Evolutionary conservation across 208 protist species (phyloP), one percentile per base, ranked within the genome.

Genomic region (Wallacemonas sp.): DNA sequence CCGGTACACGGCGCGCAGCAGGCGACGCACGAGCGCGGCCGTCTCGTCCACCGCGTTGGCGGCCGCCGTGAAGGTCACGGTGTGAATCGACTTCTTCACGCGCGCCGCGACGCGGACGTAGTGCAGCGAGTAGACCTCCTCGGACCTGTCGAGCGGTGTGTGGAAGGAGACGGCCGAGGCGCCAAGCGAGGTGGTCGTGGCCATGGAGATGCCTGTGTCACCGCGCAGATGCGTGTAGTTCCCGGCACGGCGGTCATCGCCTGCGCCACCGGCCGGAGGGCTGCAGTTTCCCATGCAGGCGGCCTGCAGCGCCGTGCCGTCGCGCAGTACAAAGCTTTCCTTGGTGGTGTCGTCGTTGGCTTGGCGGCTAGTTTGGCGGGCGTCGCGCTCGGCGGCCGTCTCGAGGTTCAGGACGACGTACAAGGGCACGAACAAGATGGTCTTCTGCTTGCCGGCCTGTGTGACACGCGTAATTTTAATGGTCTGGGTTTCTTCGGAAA

Each of bases 391-490:
- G 25, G 82, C 76, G 0, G 63, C 57, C 8, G 74, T 88, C 67
- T 92, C 86, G 28, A 92, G 50, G 67, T 95, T 95, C 38, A 95
- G 65, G 28, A 92, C 61, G 25, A 64, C 62, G 61, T 67, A 63
- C 25, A 76, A 20, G 1, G 84, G 74, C 22, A 95, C 76, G 59
- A 87, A 83, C 14, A 91, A 50, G 8, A 90, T 28, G 12, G 62
- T 74, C 29, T 69, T 73, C 16, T 38, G 52, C 29, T 76, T 78
- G 29, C 77, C 79, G 3, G 20, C 45, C 7, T 31, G 61, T 7
- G 70, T 46, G 44, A 57, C 54, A 41, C 65, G 72, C 0, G 66
- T 71, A 42, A 89, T 67, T 14, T 48, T 66, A 1, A 90, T 14
- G 10, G 23, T 36, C 42, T 76, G 73, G 1, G 61, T 66, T 1